Percentiles rank a stretch among this genome's conserved stretches.
Evolutionary conservation across 164 flowering plant species (phyloP).

Genomic region (Stephania cephalantha): DNA sequence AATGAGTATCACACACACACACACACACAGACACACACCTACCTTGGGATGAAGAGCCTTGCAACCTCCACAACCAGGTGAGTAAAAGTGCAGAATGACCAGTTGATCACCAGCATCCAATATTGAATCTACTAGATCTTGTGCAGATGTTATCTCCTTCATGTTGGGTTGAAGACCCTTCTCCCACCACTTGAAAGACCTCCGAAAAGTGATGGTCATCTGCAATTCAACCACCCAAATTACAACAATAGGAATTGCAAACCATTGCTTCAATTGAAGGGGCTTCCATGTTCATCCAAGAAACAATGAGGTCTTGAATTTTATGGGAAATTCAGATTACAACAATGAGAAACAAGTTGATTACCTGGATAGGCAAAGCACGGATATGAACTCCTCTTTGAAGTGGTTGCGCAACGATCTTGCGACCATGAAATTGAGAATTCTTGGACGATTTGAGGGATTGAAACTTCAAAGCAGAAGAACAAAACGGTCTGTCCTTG

Average conservation of each 20-base stretch:
- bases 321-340: too few relatives aligned
- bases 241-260: not conserved
- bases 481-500: not conserved
- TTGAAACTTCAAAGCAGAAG: conserved; percentile 11
- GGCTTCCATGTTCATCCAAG: not conserved
- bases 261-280: not conserved
- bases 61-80: conserved; percentile 95
- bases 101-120: conserved; percentile 59
- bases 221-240: conserved; percentile 14
- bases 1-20: not conserved
- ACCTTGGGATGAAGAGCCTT: conserved; percentile 93
- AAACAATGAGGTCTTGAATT: too few relatives aligned
- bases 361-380: conserved; percentile 26
- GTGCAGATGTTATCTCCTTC: conserved; percentile 56
- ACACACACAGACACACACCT: not conserved
- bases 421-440: conserved; percentile 26
- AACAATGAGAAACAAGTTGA: not conserved
- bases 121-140: conserved; percentile 65
- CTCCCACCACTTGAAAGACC: conserved; percentile 74
- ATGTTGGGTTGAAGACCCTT: conserved; percentile 69
- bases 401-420: conserved; percentile 11
- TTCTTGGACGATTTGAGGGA: conserved; percentile 16
- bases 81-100: conserved; percentile 71
- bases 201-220: conserved; percentile 37
- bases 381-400: conserved; percentile 6